These are phyloP conservation scores for Microsporum ferrugineum DNA, from an alignment of 2,329 filamentous ascomycete species.

Conservation along the genomic window DNA sequence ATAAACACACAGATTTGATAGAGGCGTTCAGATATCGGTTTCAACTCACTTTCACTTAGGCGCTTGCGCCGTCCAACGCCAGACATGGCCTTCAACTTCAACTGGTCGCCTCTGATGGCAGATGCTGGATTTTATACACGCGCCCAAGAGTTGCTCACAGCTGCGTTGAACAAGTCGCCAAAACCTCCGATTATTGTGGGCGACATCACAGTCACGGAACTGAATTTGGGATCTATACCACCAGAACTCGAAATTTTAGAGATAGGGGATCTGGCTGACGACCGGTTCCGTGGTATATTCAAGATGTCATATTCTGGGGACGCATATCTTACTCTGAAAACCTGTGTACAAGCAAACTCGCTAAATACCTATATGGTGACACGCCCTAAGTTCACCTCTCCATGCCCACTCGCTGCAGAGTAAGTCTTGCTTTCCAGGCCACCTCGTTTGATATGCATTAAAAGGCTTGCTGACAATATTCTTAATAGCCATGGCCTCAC, in stretches of 20 bases:
- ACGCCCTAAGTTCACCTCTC: slow-evolving; percentile 84
- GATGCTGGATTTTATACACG: slow-evolving; percentile 84
- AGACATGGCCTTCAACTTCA: slow-evolving; percentile 99
- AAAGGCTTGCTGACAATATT: slow-evolving; percentile 7
- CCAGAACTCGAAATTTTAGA: slow-evolving; percentile 94
- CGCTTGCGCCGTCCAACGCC: neutral
- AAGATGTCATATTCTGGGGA: slow-evolving; percentile 98
- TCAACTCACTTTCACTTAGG: neutral
- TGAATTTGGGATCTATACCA: slow-evolving; percentile 89
- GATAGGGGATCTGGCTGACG: slow-evolving; percentile 93
- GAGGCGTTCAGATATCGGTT: neutral
- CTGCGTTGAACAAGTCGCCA: slow-evolving; percentile 91
- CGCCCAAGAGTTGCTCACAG: slow-evolving; percentile 86
- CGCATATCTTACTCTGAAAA: slow-evolving; percentile 88
- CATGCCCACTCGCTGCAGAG: slow-evolving; percentile 78
- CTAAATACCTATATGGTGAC: slow-evolving; percentile 90
- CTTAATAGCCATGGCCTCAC: slow-evolving; percentile 61
- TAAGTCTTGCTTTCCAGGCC: slow-evolving; percentile 21
- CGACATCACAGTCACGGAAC: slow-evolving; percentile 95
- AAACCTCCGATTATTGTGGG: slow-evolving; percentile 99
- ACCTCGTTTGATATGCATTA: neutral
- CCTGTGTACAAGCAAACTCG: slow-evolving; percentile 93
- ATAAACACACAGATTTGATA: neutral
- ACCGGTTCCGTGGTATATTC: slow-evolving; percentile 94
- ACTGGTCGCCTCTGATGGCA: slow-evolving; percentile 98